Evolutionary conservation across 257 asterid genomes (phyloP), one percentile per base, ranked within the genome.

Genomic region (Nicotiana paniculata): DNA sequence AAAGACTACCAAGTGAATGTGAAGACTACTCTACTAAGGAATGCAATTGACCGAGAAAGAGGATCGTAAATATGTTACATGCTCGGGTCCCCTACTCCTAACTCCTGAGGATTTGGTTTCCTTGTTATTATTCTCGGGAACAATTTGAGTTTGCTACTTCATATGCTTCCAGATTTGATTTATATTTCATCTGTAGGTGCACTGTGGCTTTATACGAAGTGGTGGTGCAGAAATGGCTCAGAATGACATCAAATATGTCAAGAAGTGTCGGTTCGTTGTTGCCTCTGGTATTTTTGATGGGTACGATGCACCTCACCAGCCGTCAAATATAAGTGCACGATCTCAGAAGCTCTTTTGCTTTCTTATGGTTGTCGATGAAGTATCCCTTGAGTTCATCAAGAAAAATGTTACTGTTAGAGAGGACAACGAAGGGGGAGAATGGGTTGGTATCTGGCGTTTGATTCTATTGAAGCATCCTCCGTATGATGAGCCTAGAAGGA

Each of bases 231-330:
- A 94, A 77, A 94, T 96, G 97, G 88, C 84, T 85, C 87, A 87
- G 12, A 87, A 85, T 82, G 99, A 96, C 81, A 63, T 90, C 55
- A 89, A 88, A 75, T 91, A 90, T 81, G 95, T 89, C 81, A 89
- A 91, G 86, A 93, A 89, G 86, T 96, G 99, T 82, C 84, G 82
- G 75, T 95, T 93, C 87, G 95, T 96, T 82, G 98, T 96, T 81
- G 99, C 99, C 35, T 92, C 98, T 46, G 98, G 98, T 84, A 96
- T 96, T 83, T 96, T 96, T 88, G 98, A 96, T 85, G 97, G 97
- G 57, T 96, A 96, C 79, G 98, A 96, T 81, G 64, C 91, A 30
- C 99, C 99, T 82, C 97, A 89, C 83, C 97, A 93, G 85, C 98
- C 99, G 74, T 91, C 98, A 55, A 93, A 94, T 85, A 88, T 92